phyloP scores from a whole-genome alignment of 202 grass and related monocot species.

The Panicum hallii region DNA sequence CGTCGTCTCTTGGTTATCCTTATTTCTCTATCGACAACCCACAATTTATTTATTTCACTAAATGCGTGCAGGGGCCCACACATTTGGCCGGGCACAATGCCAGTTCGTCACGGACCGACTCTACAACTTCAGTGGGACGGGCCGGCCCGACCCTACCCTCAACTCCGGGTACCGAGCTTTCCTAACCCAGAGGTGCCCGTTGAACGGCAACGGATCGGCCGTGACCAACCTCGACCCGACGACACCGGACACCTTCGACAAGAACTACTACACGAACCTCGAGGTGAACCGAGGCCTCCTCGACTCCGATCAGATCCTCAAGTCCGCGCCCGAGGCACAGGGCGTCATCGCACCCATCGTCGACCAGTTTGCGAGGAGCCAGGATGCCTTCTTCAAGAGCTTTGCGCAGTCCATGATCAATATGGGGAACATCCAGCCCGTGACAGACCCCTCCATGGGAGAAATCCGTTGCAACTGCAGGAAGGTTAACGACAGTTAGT shows the following conservation, averaged over 20 bases:
- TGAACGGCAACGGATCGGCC: constrained; percentile 2
- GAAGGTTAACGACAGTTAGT: constrained; percentile 14
- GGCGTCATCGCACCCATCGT: constrained; percentile 49
- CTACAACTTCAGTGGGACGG: constrained; percentile 61
- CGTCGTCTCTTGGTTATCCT: too few relatives aligned
- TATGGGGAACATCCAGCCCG: constrained; percentile 61
- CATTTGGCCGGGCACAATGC: constrained; percentile 54
- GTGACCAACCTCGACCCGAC: constrained; percentile 69
- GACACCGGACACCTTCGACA: constrained; percentile 60
- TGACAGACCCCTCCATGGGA: constrained; percentile 45
- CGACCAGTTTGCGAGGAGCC: constrained; percentile 52
- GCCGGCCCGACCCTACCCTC: constrained; percentile 50
- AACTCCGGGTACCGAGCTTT: constrained; percentile 16
- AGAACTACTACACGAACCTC: constrained; percentile 68
- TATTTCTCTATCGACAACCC: too few relatives aligned
- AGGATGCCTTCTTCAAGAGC: constrained; percentile 55
- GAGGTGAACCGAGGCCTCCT: constrained; percentile 59
- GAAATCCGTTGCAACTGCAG: constrained; percentile 56
- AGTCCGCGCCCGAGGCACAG: constrained; percentile 37
- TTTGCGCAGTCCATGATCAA: constrained; percentile 71
- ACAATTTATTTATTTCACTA: too few relatives aligned
- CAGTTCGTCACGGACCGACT: constrained; percentile 22
- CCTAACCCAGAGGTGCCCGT: constrained; percentile 55
- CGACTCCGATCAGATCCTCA: constrained; percentile 76
- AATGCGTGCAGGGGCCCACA: constrained; percentile 58